Evolutionary conservation across 2,329 filamentous ascomycete genomes (phyloP).

Genomic region (Coniochaeta hoffmannii): DNA sequence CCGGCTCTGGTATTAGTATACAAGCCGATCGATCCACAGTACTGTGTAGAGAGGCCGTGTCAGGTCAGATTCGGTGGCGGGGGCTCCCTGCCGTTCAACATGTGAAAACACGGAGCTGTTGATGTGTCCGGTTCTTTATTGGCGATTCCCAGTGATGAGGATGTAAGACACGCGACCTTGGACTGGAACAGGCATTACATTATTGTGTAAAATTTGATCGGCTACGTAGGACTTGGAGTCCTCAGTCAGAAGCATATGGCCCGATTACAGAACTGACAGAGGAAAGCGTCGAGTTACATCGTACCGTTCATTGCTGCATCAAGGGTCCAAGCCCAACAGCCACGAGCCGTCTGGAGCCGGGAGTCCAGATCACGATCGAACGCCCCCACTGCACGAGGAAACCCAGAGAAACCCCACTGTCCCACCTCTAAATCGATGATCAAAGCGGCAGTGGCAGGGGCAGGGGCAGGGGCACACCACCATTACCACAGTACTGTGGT

Average conservation of each 20-base stretch:
- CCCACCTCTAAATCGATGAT: neutral
- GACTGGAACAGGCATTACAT: neutral
- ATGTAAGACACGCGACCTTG: neutral
- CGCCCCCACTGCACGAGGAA: neutral
- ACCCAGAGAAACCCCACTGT: too few relatives aligned
- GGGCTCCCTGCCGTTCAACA: too few relatives aligned
- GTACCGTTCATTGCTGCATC: neutral
- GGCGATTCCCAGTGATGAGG: neutral
- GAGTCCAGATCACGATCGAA: constrained; percentile 1
- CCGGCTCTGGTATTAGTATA: too few relatives aligned
- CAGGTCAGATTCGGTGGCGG: too few relatives aligned
- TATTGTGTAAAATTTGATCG: neutral
- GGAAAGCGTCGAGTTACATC: neutral
- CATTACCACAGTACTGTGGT: too few relatives aligned
- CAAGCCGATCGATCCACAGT: too few relatives aligned
- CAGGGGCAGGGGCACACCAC: neutral
- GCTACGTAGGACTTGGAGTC: too few relatives aligned
- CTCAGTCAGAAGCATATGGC: neutral
- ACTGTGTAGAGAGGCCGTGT: too few relatives aligned
- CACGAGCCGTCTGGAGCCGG: neutral
- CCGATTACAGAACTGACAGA: neutral
- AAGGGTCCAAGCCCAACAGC: neutral
- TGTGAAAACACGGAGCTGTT: too few relatives aligned
- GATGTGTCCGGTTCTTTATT: too few relatives aligned
- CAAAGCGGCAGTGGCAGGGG: neutral